These are phyloP conservation scores for Asterochloris sp. DNA, from an alignment of 139 green algal genomes.

Conservation along the genomic window DNA sequence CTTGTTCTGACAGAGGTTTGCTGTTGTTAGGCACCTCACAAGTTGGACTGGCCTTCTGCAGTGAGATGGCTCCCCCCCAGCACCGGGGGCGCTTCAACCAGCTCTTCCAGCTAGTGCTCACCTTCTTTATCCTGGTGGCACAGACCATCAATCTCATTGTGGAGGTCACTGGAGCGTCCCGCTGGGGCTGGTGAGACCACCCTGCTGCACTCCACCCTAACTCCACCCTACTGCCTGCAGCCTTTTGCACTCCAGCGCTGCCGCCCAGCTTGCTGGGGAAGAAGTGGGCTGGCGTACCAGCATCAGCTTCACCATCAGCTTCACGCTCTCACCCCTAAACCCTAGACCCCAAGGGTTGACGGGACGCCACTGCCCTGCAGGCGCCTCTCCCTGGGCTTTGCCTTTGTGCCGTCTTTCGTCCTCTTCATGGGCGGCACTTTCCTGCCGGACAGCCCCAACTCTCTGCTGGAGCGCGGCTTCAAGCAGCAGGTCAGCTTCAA, in stretches of 20 bases:
- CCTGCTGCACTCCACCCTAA: no score
- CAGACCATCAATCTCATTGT: constrained; percentile 21
- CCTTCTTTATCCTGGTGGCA: constrained; percentile 55
- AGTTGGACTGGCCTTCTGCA: not conserved
- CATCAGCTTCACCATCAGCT: no score
- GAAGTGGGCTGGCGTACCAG: no score
- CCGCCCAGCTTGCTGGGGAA: no score
- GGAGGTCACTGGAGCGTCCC: not conserved
- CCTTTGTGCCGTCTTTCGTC: constrained; percentile 38
- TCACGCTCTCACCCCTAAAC: no score
- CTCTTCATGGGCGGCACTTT: constrained; percentile 50
- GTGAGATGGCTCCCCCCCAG: constrained; percentile 25
- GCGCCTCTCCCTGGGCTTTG: constrained; percentile 47
- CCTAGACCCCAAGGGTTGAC: no score
- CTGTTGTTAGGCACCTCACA: no score
- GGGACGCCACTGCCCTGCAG: constrained; percentile 21
- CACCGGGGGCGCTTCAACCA: constrained; percentile 44
- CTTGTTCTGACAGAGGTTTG: no score
- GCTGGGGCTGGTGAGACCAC: constrained; percentile 1
- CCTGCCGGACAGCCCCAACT: constrained; percentile 75
- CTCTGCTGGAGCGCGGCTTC: constrained; percentile 54
- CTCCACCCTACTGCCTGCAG: no score
- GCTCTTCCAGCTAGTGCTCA: constrained; percentile 62
- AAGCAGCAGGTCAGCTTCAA: constrained; percentile 25
- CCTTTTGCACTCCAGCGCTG: no score